These are phyloP conservation scores for Fusarium sp. DNA, from an alignment of 2,329 filamentous ascomycete genomes.

Conservation along the genomic window DNA sequence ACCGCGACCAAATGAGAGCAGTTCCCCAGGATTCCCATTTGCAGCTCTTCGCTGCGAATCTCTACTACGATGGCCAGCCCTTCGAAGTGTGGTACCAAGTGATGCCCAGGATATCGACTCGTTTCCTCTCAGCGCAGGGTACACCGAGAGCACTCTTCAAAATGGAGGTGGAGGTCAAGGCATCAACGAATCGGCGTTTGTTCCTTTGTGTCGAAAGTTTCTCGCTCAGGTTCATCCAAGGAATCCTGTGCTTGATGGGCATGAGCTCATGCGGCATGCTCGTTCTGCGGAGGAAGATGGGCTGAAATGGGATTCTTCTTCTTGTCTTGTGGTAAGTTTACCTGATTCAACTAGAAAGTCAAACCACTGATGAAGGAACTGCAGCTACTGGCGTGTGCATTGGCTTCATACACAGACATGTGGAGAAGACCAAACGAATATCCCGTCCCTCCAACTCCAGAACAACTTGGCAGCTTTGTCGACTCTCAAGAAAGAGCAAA, in stretches of 20 bases:
- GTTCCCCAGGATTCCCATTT: neutral
- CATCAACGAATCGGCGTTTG: neutral
- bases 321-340: slow-evolving; percentile 24
- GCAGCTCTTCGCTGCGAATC: neutral
- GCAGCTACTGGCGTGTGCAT: slow-evolving; percentile 16
- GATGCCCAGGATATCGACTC: slow-evolving; percentile 10
- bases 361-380: neutral
- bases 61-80: neutral
- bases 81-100: slow-evolving; percentile 5
- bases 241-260: neutral
- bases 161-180: neutral
- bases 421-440: neutral
- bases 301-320: slow-evolving; percentile 21
- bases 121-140: slow-evolving; percentile 15
- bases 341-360: too few species aligned
- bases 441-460: neutral
- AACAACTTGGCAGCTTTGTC: neutral
- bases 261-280: slow-evolving; percentile 10
- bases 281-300: slow-evolving; percentile 5
- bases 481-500: neutral
- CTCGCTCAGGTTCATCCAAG: neutral
- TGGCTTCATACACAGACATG: slow-evolving; percentile 11
- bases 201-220: neutral
- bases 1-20: neutral
- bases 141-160: neutral